Evolutionary conservation across 2,329 filamentous ascomycete genomes (phyloP).

Genomic region (Fusarium piperis): DNA sequence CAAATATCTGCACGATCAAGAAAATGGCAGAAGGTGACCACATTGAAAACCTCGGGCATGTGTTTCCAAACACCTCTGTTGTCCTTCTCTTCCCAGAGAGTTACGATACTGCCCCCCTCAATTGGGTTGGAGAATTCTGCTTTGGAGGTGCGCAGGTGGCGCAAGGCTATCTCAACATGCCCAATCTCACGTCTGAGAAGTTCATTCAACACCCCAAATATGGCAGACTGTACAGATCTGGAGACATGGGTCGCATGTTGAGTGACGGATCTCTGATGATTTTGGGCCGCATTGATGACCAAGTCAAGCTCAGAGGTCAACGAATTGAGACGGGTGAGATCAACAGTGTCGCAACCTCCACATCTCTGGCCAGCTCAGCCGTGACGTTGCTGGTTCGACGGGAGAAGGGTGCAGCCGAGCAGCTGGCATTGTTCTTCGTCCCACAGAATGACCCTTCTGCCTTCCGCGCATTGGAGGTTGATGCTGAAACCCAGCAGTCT

Average conservation of each 20-base stretch:
- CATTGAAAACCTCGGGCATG: constrained; percentile 79
- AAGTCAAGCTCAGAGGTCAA: constrained; percentile 84
- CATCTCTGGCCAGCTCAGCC: constrained; percentile 66
- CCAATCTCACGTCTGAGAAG: constrained; percentile 69
- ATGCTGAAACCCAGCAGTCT: constrained; percentile 47
- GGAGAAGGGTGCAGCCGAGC: constrained; percentile 52
- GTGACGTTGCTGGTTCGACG: constrained; percentile 67
- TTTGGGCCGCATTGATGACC: constrained; percentile 77
- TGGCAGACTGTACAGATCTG: constrained; percentile 82
- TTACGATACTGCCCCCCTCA: constrained; percentile 68
- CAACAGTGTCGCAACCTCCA: constrained; percentile 67
- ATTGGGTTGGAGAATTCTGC: constrained; percentile 83
- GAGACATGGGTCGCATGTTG: constrained; percentile 83
- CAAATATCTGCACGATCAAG: constrained; percentile 85
- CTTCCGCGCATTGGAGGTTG: constrained; percentile 52
- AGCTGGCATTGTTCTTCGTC: constrained; percentile 77
- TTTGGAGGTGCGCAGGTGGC: constrained; percentile 88
- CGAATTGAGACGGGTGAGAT: constrained; percentile 83
- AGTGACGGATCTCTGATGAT: constrained; percentile 80
- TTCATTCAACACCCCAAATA: constrained; percentile 75
- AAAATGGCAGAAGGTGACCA: constrained; percentile 66
- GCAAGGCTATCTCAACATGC: constrained; percentile 75
- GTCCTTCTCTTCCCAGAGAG: constrained; percentile 65
- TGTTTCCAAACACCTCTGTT: constrained; percentile 79
- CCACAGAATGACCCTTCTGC: constrained; percentile 43